phyloP scores from a whole-genome alignment of 1,284 basidiomycete genomes.

The Austroboletus olivaceoglutinosus region DNA sequence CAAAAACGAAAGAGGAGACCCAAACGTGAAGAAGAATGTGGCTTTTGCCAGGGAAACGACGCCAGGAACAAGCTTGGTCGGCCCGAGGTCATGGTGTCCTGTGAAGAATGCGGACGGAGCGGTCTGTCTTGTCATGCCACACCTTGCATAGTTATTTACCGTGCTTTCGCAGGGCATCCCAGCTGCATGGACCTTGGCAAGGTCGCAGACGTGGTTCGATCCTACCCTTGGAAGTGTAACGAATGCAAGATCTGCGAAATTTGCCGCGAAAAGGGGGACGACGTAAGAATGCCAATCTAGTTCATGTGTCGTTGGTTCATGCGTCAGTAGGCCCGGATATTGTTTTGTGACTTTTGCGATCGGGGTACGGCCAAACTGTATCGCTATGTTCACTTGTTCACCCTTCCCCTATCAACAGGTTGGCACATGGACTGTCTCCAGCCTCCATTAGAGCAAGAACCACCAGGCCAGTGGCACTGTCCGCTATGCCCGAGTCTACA shows the following conservation, averaged over 20 bases:
- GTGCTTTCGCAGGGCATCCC: constrained; percentile 62
- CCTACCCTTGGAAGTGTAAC: constrained; percentile 86
- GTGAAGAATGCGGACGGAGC: constrained; percentile 65
- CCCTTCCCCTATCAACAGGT: constrained; percentile 42
- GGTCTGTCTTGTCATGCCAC: constrained; percentile 36
- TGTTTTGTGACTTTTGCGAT: constrained; percentile 96
- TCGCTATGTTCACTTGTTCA: constrained; percentile 2
- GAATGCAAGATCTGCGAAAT: constrained; percentile 95
- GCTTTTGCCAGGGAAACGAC: constrained; percentile 65
- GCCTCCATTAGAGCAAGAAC: constrained; percentile 69
- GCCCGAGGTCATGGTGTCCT: constrained; percentile 66
- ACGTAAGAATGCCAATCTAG: constrained; percentile 57
- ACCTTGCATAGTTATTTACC: constrained; percentile 27
- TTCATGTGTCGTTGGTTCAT: constrained; percentile 14
- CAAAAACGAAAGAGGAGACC: constrained; percentile 54
- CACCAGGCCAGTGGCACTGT: constrained; percentile 77
- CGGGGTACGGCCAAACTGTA: constrained; percentile 52
- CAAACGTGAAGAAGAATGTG: constrained; percentile 58
- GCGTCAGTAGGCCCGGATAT: constrained; percentile 63
- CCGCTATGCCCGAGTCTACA: constrained; percentile 52
- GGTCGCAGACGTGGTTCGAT: constrained; percentile 53
- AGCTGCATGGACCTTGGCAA: constrained; percentile 65
- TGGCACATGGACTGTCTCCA: constrained; percentile 91
- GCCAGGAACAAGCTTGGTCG: constrained; percentile 52
- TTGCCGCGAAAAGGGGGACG: constrained; percentile 83